phyloP scores from a whole-genome alignment of 768 basidiomycete species.

The Mrakia frigida region DNA sequence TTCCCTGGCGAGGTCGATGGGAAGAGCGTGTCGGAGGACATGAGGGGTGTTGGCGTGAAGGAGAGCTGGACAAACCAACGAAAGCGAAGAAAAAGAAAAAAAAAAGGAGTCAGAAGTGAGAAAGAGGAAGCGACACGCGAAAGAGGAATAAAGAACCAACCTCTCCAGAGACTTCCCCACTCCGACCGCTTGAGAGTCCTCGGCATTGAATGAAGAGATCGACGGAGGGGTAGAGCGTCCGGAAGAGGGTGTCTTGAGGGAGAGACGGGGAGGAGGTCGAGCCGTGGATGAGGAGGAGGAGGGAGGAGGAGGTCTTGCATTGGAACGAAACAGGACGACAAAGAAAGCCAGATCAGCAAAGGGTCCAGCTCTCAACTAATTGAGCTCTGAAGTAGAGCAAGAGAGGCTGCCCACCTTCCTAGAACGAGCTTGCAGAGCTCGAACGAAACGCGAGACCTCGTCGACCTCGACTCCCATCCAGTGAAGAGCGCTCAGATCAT shows the following conservation, averaged over 20 bases:
- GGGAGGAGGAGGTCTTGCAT: conserved; percentile 10
- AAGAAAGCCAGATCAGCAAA: no score
- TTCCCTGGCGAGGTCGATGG: conserved; percentile 21
- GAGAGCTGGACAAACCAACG: conserved; percentile 8
- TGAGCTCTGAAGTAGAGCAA: no score
- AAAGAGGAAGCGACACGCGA: background rate
- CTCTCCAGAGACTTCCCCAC: conserved; percentile 29
- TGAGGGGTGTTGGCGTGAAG: conserved; percentile 18
- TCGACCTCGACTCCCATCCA: conserved; percentile 29
- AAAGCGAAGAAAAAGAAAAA: background rate
- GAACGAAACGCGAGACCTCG: conserved; percentile 15
- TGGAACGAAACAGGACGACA: background rate
- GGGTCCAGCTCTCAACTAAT: no score
- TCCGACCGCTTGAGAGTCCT: conserved; percentile 19
- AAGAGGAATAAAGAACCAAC: background rate
- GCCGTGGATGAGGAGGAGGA: conserved; percentile 14
- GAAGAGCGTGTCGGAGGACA: conserved; percentile 13
- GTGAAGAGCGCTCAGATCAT: conserved; percentile 20
- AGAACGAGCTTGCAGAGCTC: conserved; percentile 11
- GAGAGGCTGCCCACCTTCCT: background rate
- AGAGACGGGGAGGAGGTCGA: background rate
- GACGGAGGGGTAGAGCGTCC: conserved; percentile 8
- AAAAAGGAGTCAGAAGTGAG: background rate
- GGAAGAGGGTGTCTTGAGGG: conserved; percentile 21
- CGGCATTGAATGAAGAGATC: conserved; percentile 21